Conservation (phyloP, 1,284 basidiomycete genomes). For the Exobasidium cylindrosporum region DNA sequence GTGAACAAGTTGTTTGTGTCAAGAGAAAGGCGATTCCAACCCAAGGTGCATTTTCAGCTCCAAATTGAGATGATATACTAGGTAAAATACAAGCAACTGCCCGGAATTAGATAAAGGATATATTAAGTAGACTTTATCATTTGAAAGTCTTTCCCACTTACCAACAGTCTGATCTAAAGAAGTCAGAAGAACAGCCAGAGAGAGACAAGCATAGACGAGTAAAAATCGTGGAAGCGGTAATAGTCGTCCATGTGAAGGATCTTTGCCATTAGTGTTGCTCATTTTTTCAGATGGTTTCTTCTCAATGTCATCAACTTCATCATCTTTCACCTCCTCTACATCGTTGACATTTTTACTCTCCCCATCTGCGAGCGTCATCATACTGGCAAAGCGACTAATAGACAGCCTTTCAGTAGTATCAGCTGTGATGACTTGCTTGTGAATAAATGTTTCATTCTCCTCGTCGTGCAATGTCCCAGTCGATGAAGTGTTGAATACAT, state of each 20-base stretch:
- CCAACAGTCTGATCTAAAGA: constrained; percentile 20
- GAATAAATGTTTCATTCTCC: too few species aligned
- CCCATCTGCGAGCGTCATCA: neutral
- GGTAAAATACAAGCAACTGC: constrained; percentile 19
- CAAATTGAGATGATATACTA: constrained; percentile 17
- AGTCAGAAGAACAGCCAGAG: constrained; percentile 16
- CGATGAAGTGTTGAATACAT: too few species aligned
- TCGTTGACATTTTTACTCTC: too few species aligned
- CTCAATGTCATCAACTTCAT: neutral
- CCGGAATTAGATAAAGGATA: neutral
- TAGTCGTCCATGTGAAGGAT: constrained; percentile 14
- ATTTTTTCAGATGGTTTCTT: neutral
- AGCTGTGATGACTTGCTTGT: too few species aligned
- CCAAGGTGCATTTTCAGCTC: constrained; percentile 14
- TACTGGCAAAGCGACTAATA: neutral
- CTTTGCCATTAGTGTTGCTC: too few species aligned
- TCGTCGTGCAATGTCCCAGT: too few species aligned
- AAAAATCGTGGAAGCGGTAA: constrained; percentile 17
- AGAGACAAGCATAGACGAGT: constrained; percentile 17
- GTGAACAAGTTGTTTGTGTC: constrained; percentile 11
- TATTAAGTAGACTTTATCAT: neutral
- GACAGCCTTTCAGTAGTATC: too few species aligned
- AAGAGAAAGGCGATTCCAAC: constrained; percentile 19
- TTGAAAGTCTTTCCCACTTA: neutral
- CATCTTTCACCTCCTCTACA: too few species aligned